Conservation (phyloP, 192 early-diverging fungal species). For the Geranomyces michiganensis region DNA sequence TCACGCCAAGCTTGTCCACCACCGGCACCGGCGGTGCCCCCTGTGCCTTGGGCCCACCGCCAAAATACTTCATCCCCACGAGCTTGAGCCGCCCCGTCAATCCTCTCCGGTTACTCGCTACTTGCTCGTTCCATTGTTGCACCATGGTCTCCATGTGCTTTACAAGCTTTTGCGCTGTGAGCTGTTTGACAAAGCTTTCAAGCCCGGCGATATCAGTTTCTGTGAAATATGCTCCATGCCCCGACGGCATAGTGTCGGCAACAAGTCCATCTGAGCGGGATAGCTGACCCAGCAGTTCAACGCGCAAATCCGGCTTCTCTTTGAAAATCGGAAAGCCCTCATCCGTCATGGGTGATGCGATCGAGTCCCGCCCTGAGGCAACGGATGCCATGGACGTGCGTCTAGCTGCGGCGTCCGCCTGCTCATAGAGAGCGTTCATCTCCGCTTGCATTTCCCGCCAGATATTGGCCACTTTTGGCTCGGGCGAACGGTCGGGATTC, state of each 20-base stretch:
- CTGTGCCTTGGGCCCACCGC: constrained; percentile 42
- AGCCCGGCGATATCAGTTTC: constrained; percentile 57
- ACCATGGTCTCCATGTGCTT: constrained; percentile 90
- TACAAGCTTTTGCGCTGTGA: constrained; percentile 76
- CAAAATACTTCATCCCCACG: constrained; percentile 83
- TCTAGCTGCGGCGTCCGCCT: neutral
- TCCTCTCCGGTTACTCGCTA: constrained; percentile 82
- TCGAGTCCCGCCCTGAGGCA: constrained; percentile 9
- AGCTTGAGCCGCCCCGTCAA: constrained; percentile 86
- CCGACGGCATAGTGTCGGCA: neutral
- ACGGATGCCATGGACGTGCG: constrained; percentile 22
- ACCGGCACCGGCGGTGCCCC: constrained; percentile 23
- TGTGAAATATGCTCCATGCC: constrained; percentile 58
- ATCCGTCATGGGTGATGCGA: constrained; percentile 27
- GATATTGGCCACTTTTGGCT: constrained; percentile 38
- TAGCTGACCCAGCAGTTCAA: constrained; percentile 9
- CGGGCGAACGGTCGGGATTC: constrained; percentile 25
- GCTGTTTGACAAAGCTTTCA: constrained; percentile 56
- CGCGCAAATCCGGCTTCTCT: neutral
- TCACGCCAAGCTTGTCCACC: constrained; percentile 12
- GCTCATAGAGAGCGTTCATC: constrained; percentile 40
- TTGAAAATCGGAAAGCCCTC: constrained; percentile 38
- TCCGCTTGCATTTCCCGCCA: constrained; percentile 53
- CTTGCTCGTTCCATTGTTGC: constrained; percentile 88
- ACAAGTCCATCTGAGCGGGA: neutral